phyloP scores from a whole-genome alignment of 2,329 filamentous ascomycete species.

The Ceratocystis papillata region DNA sequence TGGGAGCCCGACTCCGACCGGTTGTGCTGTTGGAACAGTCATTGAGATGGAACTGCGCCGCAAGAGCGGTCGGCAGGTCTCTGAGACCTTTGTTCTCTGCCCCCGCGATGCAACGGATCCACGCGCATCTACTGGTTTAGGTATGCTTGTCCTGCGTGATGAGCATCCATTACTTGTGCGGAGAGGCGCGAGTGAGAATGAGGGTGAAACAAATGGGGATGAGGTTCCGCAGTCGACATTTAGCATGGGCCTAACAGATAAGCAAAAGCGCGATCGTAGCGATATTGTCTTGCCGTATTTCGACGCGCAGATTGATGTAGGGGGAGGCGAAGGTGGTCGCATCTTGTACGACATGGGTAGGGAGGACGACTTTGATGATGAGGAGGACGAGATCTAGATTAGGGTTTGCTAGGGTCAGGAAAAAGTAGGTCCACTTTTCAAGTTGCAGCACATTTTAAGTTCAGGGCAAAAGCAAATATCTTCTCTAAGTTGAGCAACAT shows the following conservation, averaged over 20 bases:
- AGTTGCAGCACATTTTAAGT: not conserved
- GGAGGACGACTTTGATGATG: slow-evolving; percentile 94
- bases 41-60: slow-evolving; percentile 78
- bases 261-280: slow-evolving; percentile 76
- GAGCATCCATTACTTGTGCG: slow-evolving; percentile 55
- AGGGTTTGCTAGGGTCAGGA: not conserved
- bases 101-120: slow-evolving; percentile 4
- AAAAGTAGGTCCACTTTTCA: not conserved
- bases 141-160: slow-evolving; percentile 50
- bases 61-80: slow-evolving; percentile 66
- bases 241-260: slow-evolving; percentile 74
- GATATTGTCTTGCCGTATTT: slow-evolving; percentile 91
- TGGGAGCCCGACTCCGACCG: too few relatives aligned
- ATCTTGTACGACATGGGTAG: slow-evolving; percentile 95
- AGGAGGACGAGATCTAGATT: slow-evolving; percentile 73
- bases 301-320: slow-evolving; percentile 77
- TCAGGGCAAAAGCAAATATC: not conserved
- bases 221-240: slow-evolving; percentile 66
- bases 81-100: slow-evolving; percentile 49
- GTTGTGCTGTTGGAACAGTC: slow-evolving; percentile 40
- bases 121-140: slow-evolving; percentile 24
- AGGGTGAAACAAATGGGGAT: slow-evolving; percentile 29
- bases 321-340: slow-evolving; percentile 72
- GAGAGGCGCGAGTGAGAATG: slow-evolving; percentile 29
- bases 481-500: not conserved